phyloP scores from a whole-genome alignment of 2,329 filamentous ascomycete genomes.

The Trichoderma polysporum region DNA sequence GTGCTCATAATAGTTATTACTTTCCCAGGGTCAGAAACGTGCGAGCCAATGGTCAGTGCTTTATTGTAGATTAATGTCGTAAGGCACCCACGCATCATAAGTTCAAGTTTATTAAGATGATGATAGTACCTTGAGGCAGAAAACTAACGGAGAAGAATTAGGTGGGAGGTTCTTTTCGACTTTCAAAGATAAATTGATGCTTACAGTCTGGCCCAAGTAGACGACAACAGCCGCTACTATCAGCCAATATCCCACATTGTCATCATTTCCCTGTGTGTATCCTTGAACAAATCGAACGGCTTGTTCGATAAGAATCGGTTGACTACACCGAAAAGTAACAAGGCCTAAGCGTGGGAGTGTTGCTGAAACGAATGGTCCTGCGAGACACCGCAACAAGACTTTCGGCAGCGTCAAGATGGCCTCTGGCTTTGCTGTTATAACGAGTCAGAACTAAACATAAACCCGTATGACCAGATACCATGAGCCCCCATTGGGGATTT shows the following conservation, averaged over 20 bases:
- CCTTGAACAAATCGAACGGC: conserved; percentile 38
- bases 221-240: conserved; percentile 34
- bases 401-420: conserved; percentile 4
- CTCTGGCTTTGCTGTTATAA: conserved; percentile 1
- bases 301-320: conserved; percentile 41
- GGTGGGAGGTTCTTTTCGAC: background rate
- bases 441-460: background rate
- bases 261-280: conserved; percentile 21
- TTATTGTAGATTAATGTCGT: conserved; percentile 39
- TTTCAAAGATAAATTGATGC: background rate
- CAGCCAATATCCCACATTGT: conserved; percentile 32
- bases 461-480: background rate
- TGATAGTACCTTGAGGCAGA: conserved; percentile 35
- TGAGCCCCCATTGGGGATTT: too few species aligned
- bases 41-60: conserved; percentile 27
- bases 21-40: conserved; percentile 32
- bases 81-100: conserved; percentile 37
- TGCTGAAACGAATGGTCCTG: conserved; percentile 30
- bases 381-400: conserved; percentile 12
- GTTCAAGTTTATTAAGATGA: conserved; percentile 32
- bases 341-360: conserved; percentile 39
- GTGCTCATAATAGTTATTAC: conserved; percentile 42
- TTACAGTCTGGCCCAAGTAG: conserved; percentile 41
- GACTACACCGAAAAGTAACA: conserved; percentile 41
- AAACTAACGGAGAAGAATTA: conserved; percentile 27